Base-by-base conservation (phyloP, 495 filamentous ascomycete species). In the Articulospora tetracladia region DNA sequence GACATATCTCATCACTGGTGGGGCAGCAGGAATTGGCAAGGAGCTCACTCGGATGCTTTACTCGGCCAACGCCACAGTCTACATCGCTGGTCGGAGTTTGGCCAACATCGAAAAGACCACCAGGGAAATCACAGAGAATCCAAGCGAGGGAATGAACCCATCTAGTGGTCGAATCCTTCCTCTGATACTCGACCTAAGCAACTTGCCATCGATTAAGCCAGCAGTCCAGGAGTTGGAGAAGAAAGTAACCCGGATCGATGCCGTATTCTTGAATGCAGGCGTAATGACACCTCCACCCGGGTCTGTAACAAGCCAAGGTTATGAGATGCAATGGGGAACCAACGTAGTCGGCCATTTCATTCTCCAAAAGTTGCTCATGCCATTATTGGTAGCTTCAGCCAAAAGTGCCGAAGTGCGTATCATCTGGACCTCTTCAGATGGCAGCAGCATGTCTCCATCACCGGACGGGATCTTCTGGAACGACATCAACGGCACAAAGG, bases 231-330 rank as follows among this genome's bases (percentile, higher is more conserved):
- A 66, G n/a, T 82, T 84, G 66, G 51, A 72, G 23, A 15, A 24
- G 1, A 68, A 67, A 48, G 78, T 82, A 58, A 28, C 55, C 1
- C 58, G 70, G 3, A 71, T 84, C 25, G 73, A 84, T 69, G 75
- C 79, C 50, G 68, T 84, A n/a, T 64, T 70, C 23, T 75, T 79
- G 57, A 84, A 83, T 68, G 80, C 80, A 11, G 81, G 72, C 24
- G 71, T 84, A 39, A 75, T 76, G 70, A 54, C 60, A 12, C 72
- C 74, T 0, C 76, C 78, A 3, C 30, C 12, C 0, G 79, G 73
- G 11, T 24, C 25, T 3, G 25, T 50, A 50, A 50, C 47, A 4
- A 25, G n/a, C 3, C 47, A 50, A 25, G 47, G 47, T 4, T 25
- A 24, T 13, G 47, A 50, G 3, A 4, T 50, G 20, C 47, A 50